Evolutionary conservation across 352 stramenopile genomes (phyloP).

Genomic region (Phytopythium aichiense): DNA sequence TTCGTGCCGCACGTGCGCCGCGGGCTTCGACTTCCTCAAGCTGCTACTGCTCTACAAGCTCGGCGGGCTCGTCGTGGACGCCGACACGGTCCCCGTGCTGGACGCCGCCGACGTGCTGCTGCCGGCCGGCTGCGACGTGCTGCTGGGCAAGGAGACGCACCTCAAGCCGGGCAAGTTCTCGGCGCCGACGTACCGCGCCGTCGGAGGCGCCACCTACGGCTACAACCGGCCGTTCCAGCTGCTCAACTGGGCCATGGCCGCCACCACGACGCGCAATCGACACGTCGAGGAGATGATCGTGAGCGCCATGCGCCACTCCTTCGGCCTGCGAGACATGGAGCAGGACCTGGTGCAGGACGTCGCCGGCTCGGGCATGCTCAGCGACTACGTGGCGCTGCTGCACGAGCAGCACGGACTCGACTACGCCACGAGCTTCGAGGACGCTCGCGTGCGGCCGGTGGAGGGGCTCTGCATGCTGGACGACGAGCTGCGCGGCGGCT

Average conservation of each 20-base stretch:
- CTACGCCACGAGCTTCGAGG: constrained; percentile 7
- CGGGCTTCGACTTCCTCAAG: constrained; percentile 16
- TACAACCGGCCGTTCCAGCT: constrained; percentile 12
- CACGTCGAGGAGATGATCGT: constrained; percentile 9
- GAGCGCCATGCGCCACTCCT: constrained; percentile 9
- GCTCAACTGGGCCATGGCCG: constrained; percentile 14
- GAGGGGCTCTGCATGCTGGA: constrained; percentile 4
- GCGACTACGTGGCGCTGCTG: constrained; percentile 16
- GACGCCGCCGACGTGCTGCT: background rate
- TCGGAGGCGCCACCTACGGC: background rate
- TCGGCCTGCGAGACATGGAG: constrained; percentile 16
- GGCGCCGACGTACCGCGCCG: background rate
- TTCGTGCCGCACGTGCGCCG: constrained; percentile 12
- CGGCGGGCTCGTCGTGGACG: constrained; percentile 10
- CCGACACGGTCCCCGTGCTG: constrained; percentile 5
- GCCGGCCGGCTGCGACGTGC: constrained; percentile 1
- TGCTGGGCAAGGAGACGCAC: constrained; percentile 15
- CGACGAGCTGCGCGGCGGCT: background rate
- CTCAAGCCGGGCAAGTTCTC: background rate
- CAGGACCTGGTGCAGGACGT: constrained; percentile 9
- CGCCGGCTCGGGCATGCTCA: constrained; percentile 12
- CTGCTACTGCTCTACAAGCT: constrained; percentile 16
- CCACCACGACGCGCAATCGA: constrained; percentile 4
- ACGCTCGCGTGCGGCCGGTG: background rate
- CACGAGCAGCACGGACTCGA: constrained; percentile 8